These are phyloP conservation scores for Talaromyces pinophilus DNA, from an alignment of 2,329 filamentous ascomycete species.

Conservation along the genomic window DNA sequence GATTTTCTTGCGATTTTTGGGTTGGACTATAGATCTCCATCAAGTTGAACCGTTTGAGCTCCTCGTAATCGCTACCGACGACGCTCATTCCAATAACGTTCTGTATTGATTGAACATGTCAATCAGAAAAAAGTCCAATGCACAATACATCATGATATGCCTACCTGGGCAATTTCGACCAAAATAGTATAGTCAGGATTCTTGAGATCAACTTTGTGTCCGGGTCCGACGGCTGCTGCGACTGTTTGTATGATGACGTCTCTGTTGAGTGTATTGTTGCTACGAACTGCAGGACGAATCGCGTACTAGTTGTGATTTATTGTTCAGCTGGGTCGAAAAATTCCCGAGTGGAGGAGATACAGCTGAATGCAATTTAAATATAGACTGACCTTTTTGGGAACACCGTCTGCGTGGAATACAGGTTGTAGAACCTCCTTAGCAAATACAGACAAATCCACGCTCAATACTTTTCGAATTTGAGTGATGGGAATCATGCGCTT, in stretches of 20 bases:
- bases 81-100: constrained; percentile 66
- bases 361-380: neutral
- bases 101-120: constrained; percentile 38
- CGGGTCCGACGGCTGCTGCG: constrained; percentile 58
- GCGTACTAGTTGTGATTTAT: constrained; percentile 53
- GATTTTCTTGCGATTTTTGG: constrained; percentile 29
- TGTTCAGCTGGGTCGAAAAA: neutral
- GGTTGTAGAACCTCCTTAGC: constrained; percentile 59
- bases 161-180: constrained; percentile 63
- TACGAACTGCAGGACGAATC: constrained; percentile 62
- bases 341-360: neutral
- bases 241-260: constrained; percentile 62
- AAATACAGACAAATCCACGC: constrained; percentile 59
- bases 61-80: constrained; percentile 60
- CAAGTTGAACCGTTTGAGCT: constrained; percentile 64
- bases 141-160: constrained; percentile 26
- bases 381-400: constrained; percentile 55
- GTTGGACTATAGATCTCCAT: constrained; percentile 61
- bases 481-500: constrained; percentile 63
- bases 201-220: constrained; percentile 62
- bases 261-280: constrained; percentile 59
- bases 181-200: constrained; percentile 63
- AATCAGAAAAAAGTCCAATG: neutral
- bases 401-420: constrained; percentile 58
- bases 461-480: constrained; percentile 58